Evolutionary conservation across 2,329 filamentous ascomycete species (phyloP).

Genomic region (Chalaropsis thielavioides): DNA sequence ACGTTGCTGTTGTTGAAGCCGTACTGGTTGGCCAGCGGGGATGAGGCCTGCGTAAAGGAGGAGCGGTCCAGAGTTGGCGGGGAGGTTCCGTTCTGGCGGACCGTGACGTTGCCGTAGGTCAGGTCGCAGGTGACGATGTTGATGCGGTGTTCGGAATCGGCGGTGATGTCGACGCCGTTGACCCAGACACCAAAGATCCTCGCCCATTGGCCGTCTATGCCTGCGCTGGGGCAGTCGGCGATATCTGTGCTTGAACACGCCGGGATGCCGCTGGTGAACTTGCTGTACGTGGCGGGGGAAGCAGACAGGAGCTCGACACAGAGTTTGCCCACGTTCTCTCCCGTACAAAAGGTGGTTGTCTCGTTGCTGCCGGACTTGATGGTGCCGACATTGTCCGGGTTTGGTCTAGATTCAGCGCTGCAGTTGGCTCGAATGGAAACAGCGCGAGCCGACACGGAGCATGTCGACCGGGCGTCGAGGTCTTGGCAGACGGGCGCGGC

Average conservation of each 20-base stretch:
- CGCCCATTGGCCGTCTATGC: not conserved
- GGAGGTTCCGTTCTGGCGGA: not conserved
- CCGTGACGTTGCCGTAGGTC: not conserved
- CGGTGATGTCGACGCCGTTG: not conserved
- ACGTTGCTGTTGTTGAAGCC: not conserved
- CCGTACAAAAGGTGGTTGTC: not conserved
- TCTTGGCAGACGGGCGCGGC: not conserved
- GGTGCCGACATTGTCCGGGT: not conserved
- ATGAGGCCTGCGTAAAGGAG: not conserved
- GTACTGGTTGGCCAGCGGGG: not conserved
- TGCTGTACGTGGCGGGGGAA: not conserved
- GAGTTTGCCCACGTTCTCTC: not conserved
- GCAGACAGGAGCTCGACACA: not conserved
- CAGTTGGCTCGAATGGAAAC: not conserved
- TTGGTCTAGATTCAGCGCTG: not conserved
- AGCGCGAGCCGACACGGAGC: not conserved
- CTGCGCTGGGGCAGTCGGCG: not conserved
- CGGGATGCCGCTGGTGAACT: not conserved
- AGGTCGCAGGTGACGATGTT: not conserved
- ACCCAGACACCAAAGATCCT: not conserved
- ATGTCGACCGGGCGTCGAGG: not conserved
- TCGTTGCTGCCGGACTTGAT: not conserved
- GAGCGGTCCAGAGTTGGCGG: not conserved
- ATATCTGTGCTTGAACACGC: not conserved
- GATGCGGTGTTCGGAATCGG: not conserved